Conservation (phyloP, 2,329 filamentous ascomycete species). For the Cladosporium velox region DNA sequence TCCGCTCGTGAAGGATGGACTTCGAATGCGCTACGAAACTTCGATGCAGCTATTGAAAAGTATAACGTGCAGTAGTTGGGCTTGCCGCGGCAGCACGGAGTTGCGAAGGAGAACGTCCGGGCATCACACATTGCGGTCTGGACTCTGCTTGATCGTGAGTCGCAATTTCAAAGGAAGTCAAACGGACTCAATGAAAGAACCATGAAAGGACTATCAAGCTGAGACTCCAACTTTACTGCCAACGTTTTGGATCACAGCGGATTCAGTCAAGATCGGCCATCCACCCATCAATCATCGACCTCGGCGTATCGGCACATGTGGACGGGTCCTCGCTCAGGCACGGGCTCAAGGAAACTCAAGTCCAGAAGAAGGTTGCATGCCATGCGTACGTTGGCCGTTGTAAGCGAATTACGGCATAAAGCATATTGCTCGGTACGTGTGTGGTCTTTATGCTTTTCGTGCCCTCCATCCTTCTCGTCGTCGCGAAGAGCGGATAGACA, state of each 20-base stretch:
- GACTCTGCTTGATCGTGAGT: not conserved
- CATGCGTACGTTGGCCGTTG: not conserved
- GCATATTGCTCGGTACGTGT: not conserved
- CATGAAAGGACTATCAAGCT: not conserved
- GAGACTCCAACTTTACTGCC: not conserved
- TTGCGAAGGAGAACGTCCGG: not conserved
- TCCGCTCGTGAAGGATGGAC: not conserved
- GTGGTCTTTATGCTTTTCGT: not conserved
- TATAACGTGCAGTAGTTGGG: not conserved
- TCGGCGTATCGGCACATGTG: not conserved
- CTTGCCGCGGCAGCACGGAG: not conserved
- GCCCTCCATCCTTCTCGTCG: not conserved
- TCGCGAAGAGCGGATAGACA: not conserved
- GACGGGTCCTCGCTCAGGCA: not conserved
- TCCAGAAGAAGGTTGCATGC: not conserved
- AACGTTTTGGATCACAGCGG: not conserved
- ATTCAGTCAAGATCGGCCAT: not conserved
- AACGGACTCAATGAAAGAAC: not conserved
- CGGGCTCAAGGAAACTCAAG: not conserved
- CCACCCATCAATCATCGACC: not conserved
- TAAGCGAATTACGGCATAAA: not conserved
- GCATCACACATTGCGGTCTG: not conserved
- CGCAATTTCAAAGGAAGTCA: not conserved
- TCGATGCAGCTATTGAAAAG: conserved; percentile 15
- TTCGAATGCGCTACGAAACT: conserved; percentile 16